Percentiles rank a stretch among this genome's conserved stretches.
Conservation (phyloP, 495 filamentous ascomycete species). For the Aspergillus coremiiformis region DNA sequence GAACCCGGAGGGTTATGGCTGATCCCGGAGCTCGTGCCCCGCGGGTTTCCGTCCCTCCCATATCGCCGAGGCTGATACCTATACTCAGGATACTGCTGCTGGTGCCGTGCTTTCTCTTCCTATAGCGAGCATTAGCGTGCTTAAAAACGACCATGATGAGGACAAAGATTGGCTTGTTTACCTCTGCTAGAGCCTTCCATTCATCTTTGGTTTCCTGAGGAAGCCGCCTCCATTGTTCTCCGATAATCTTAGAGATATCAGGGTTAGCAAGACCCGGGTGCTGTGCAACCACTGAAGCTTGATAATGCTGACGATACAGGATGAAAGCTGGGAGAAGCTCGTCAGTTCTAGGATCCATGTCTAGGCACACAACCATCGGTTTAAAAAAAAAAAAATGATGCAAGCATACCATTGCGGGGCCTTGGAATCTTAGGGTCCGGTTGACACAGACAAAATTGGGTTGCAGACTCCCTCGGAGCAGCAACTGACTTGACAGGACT, state of each 20-base stretch:
- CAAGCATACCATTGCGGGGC: slow-evolving; percentile 80
- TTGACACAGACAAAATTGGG: slow-evolving; percentile 84
- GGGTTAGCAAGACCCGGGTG: slow-evolving; percentile 90
- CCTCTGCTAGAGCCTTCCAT: slow-evolving; percentile 87
- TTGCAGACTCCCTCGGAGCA: slow-evolving; percentile 26
- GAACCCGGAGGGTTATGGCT: slow-evolving; percentile 34
- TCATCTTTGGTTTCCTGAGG: slow-evolving; percentile 67
- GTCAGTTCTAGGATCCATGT: slow-evolving; percentile 8
- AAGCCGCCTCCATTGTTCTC: slow-evolving; percentile 79
- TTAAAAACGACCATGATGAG: background rate
- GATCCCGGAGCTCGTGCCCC: slow-evolving; percentile 26
- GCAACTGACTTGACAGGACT: slow-evolving; percentile 30
- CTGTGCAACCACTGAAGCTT: slow-evolving; percentile 68
- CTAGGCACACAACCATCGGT: background rate
- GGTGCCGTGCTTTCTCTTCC: slow-evolving; percentile 89
- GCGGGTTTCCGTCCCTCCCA: slow-evolving; percentile 44
- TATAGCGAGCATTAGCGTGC: slow-evolving; percentile 21
- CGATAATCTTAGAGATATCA: slow-evolving; percentile 97
- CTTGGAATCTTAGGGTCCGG: slow-evolving; percentile 89
- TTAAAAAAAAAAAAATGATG: slow-evolving; percentile 17
- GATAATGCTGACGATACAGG: slow-evolving; percentile 90
- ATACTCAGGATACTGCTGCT: slow-evolving; percentile 86
- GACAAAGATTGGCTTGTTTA: slow-evolving; percentile 22
- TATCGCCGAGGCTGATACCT: slow-evolving; percentile 84
- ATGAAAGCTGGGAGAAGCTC: slow-evolving; percentile 70